Evolutionary conservation across 139 green algal genomes (phyloP).

Genomic region (Tetradesmus lagerheimii): DNA sequence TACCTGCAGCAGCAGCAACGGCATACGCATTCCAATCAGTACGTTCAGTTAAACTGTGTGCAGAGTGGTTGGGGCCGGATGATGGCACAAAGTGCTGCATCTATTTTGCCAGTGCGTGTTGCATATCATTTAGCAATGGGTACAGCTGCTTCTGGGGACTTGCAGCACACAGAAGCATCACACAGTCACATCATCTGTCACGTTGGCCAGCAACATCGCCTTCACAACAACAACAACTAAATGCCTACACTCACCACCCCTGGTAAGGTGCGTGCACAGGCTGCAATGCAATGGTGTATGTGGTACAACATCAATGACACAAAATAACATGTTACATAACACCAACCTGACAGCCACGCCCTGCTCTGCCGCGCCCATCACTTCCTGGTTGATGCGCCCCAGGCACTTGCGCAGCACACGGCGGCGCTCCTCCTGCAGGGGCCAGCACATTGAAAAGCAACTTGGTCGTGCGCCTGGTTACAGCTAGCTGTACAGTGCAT

Average conservation of each 20-base stretch:
- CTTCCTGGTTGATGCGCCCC: constrained; percentile 77
- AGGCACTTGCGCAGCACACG: constrained; percentile 59
- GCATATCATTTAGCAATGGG: no score
- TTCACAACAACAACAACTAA: no score
- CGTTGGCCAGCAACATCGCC: no score
- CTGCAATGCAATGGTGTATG: neutral
- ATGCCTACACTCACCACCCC: no score
- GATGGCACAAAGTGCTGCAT: no score
- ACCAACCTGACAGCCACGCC: constrained; percentile 82
- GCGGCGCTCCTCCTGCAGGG: constrained; percentile 57
- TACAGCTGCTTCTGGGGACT: no score
- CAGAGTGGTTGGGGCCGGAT: no score
- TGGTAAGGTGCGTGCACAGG: neutral
- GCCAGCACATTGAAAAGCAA: neutral
- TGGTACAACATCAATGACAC: neutral
- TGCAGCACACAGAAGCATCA: no score
- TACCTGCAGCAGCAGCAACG: constrained; percentile 57
- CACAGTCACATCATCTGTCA: no score
- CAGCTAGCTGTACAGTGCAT: neutral
- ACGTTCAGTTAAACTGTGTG: neutral
- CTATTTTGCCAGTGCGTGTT: no score
- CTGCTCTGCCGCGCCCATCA: constrained; percentile 68
- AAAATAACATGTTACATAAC: neutral
- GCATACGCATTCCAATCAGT: neutral
- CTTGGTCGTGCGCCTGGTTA: no score